Evolutionary conservation across 1,284 basidiomycete species (phyloP).

Genomic region (Flammula alnicola): DNA sequence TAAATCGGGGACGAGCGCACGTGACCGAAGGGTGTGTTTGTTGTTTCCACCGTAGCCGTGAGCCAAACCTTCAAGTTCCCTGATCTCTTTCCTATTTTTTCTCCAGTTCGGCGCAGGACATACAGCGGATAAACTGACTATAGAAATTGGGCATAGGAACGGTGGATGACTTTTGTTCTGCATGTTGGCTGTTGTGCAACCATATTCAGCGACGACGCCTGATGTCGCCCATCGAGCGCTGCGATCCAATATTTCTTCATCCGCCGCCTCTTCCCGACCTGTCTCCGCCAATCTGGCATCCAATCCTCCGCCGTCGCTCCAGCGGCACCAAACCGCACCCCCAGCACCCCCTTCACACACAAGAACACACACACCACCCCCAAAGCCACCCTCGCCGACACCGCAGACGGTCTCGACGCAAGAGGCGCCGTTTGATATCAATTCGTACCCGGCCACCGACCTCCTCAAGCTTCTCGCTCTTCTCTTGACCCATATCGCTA

Average conservation of each 20-base stretch:
- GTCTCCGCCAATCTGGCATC: constrained; percentile 23
- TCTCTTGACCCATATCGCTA: constrained; percentile 90
- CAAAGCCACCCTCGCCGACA: constrained; percentile 15
- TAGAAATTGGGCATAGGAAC: too few species aligned
- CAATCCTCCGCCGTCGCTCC: constrained; percentile 22
- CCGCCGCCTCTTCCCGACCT: constrained; percentile 19
- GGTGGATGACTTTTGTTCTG: too few species aligned
- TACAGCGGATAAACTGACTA: too few species aligned
- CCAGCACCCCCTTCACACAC: constrained; percentile 20
- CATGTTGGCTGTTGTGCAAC: constrained; percentile 25
- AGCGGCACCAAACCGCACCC: constrained; percentile 26
- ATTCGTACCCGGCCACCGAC: constrained; percentile 67
- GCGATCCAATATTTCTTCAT: constrained; percentile 14
- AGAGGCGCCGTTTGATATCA: constrained; percentile 54
- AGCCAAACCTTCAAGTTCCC: too few species aligned
- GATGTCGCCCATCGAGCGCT: constrained; percentile 23
- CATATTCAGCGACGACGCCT: constrained; percentile 22
- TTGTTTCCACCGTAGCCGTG: too few species aligned
- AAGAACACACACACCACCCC: constrained; percentile 13
- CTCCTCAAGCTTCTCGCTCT: constrained; percentile 89
- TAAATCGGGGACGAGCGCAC: too few species aligned
- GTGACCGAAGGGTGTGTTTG: too few species aligned
- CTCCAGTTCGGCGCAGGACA: too few species aligned
- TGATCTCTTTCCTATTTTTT: too few species aligned
- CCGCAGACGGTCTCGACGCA: constrained; percentile 19